Base-by-base conservation (phyloP, 305 asterid genomes). In the Lippia alba region DNA sequence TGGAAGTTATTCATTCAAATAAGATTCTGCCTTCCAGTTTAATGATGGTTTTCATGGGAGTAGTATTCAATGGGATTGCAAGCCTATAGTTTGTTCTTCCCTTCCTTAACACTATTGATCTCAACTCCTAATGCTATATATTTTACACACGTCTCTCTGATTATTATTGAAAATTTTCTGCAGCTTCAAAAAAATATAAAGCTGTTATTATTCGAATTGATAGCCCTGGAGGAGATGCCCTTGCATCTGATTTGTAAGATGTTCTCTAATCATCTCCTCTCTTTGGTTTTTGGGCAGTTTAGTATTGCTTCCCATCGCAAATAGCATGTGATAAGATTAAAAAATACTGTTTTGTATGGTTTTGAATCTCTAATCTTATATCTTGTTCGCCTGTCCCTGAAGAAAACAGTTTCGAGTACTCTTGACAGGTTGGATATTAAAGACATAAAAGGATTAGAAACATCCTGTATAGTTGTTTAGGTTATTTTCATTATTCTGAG, bases 221-320 rank as follows among this genome's bases (percentile, higher is more conserved):
- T 70, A 91, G 97, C 77, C 96, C 96, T 74, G 97, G 97, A 69
- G 97, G 97, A 66, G 97, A 91, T 76, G 97, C 97, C 59, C 97
- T 91, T 71, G 96, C 97, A 58, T 91, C 97, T 84, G 97, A 89
- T 76, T 67, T 91, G 97, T 91, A 82, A 83, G 97, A 63, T 59
- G 30, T 24, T 24, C 30, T 24, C 30, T 24, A 56, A 51, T 8
- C 41, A 20, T 61, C 20, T 56, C 64, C 55, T 12, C 20, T 16
- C 6, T 46, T 64, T 33, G 6, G 16, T 49, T 61, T 30, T 10
- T 55, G 40, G 33, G 17, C 39, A 5, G 41, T 68, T 17, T 56
- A 58, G 11, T 58, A 20, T 46, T 17, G 45, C 33, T 58, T 69
- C 40, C 50, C 16, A 3, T 24, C 3, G 30, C 30, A 24, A 1